phyloP scores from a whole-genome alignment of 768 basidiomycete species.

The Leccinum variicolor region DNA sequence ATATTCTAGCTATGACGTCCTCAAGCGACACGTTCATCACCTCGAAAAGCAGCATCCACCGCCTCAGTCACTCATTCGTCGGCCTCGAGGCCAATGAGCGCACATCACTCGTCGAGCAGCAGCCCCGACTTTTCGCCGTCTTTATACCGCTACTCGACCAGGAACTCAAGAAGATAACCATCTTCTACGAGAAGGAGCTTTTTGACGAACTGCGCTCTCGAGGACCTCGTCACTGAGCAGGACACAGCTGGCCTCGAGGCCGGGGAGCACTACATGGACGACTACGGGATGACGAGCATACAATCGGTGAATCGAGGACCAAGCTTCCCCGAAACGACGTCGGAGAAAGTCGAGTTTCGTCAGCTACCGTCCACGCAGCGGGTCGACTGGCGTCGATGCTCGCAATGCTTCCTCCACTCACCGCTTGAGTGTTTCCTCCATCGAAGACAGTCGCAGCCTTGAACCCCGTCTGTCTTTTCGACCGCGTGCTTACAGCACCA shows the following conservation, averaged over 20 bases:
- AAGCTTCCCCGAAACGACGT: slow-evolving; percentile 26
- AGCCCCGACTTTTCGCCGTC: not conserved
- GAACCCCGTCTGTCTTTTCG: slow-evolving; percentile 25
- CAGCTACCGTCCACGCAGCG: slow-evolving; percentile 22
- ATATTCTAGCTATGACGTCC: slow-evolving; percentile 67
- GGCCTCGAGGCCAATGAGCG: not conserved
- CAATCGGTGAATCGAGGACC: slow-evolving; percentile 26
- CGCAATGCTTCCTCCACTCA: slow-evolving; percentile 22
- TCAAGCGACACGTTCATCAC: slow-evolving; percentile 84
- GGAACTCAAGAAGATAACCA: not conserved
- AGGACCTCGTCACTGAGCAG: no score
- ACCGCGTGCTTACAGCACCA: not conserved
- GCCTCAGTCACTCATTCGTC: no score
- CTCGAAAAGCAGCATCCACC: slow-evolving; percentile 71
- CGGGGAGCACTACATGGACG: slow-evolving; percentile 25
- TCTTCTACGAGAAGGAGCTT: not conserved
- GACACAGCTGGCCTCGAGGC: no score
- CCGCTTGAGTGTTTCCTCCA: no score
- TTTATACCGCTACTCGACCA: not conserved
- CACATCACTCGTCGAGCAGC: not conserved
- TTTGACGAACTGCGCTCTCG: not conserved
- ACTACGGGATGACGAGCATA: slow-evolving; percentile 40
- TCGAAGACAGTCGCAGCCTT: slow-evolving; percentile 24
- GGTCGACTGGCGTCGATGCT: slow-evolving; percentile 16
- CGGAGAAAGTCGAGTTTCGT: slow-evolving; percentile 35